Conservation (phyloP, 768 basidiomycete genomes). For the Psilocybe cyanescens region DNA sequence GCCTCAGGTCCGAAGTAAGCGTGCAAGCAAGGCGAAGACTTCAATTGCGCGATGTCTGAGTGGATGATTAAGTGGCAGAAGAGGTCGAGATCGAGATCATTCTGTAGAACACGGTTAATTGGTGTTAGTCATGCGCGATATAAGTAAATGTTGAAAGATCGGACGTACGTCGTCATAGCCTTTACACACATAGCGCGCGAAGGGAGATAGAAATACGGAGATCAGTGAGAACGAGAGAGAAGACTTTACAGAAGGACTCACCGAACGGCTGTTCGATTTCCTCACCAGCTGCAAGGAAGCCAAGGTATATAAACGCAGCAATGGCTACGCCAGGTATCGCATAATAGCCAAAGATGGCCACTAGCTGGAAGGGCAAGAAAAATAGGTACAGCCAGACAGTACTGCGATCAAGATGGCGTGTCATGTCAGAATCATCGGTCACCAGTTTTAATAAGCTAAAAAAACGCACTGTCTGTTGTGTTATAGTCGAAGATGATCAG, state of each 20-base stretch:
- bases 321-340: slow-evolving; percentile 69
- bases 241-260: slow-evolving; percentile 26
- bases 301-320: slow-evolving; percentile 76
- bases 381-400: slow-evolving; percentile 78
- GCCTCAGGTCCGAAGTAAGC: slow-evolving; percentile 40
- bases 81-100: slow-evolving; percentile 69
- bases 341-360: slow-evolving; percentile 62
- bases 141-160: background rate
- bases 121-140: background rate
- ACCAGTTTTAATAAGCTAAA: background rate
- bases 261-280: slow-evolving; percentile 75
- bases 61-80: slow-evolving; percentile 63
- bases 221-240: background rate
- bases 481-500: background rate
- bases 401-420: slow-evolving; percentile 28
- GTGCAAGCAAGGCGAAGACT: slow-evolving; percentile 53
- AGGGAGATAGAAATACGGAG: background rate
- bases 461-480: background rate
- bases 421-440: background rate
- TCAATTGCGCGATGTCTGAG: slow-evolving; percentile 59
- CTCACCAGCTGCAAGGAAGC: slow-evolving; percentile 73
- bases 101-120: slow-evolving; percentile 35
- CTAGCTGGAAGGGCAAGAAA: slow-evolving; percentile 78
- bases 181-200: slow-evolving; percentile 16
- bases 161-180: slow-evolving; percentile 62